Base-by-base conservation (phyloP, 2,329 filamentous ascomycete genomes). In the Alternaria gaisen region DNA sequence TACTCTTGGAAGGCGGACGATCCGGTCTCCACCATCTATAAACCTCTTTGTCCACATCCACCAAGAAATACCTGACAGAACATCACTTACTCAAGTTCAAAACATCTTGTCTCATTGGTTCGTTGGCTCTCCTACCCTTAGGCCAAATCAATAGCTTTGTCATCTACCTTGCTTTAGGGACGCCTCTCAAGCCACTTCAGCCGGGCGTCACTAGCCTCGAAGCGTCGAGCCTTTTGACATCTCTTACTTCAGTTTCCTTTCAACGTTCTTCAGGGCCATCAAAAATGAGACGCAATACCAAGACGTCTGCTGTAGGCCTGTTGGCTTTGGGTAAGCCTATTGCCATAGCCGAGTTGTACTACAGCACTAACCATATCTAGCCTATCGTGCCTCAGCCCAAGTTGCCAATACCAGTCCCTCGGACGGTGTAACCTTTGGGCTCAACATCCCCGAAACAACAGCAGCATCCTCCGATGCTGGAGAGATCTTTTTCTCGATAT, bases 401-500 rank as follows among this genome's bases (percentile, higher is more conserved):
- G 63, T 77, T 16, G 72, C 68, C 8, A 77, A 54, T 26, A 63
- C 70, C 12, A 76, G 73, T 40, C 70, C 72, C 1, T 63, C 61
- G 5, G 69, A 47, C 8, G 67, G 79, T 32, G 72, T 83, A 20
- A 82, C 80, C 75, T 87, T 82, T 69, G 77, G 79, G 10, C 78
- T 88, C 63, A 87, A 86, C 70, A 82, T 89, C 7, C 86, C 87
- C 3, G 73, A 82, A 72, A 77, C 28, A 87, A 40, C 38, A 40
- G 38, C 86, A 5, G 83, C 83, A 1, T 81, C 79, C 3, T 83
- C 81, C 20, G 83, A 83, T 12, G 79, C 68, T 34, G 85, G 86
- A 22, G 84, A 87, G 61, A 84, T 89, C 53, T 88, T 82, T 74
- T 84, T 88, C 68, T 85, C 87, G 60, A 80, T 89, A 51, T 82